Evolutionary conservation across 257 asterid species (phyloP), one percentile per base, ranked within the genome.

Genomic region (Echites panduratus): DNA sequence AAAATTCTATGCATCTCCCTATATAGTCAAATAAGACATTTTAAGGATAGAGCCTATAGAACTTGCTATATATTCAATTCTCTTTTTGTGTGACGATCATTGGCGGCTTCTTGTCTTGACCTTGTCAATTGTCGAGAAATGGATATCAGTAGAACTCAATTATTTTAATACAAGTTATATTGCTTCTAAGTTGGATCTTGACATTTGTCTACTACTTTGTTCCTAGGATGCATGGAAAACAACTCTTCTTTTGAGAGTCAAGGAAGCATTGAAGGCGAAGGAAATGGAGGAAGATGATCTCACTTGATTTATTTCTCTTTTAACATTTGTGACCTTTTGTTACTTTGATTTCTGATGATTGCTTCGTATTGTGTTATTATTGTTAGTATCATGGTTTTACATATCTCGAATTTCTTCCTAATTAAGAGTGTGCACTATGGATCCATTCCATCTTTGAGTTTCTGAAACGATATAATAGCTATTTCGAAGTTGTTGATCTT

Each of bases 251-350:
- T 80, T 93, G 84, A 91, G 98, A 88, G 96, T 89, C 80, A 93
- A 91, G 95, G 98, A 93, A 78, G 85, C 94, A 32, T 56, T 93
- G 83, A 93, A 91, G 88, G 98, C 98, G 6, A 89, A 87, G 84
- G 98, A 91, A 85, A 85, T 85, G 7, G 98, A 91, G 82, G 98
- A 91, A 73, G 97, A 90, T 56, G 97, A 93, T 85, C 96, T 93
- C 56, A 93, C 98, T 75, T 93, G 79, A 88, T 73, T 61, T 43
- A 56, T 20, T 14, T 50, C 45, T 75, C 66, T 67, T 50, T 52
- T 47, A 32, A 65, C 73, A 14, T 38, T 14, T 14, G 16, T 47
- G 73, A 68, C 65, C n/a, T n/a, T n/a, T n/a, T n/a, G n/a, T n/a
- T n/a, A n/a, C n/a, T n/a, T 48, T 43, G 61, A 53, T 57, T 35